A percentile compares a stretch with the other conserved stretches of the same genome.
These are phyloP conservation scores for Colletotrichum tofieldiae DNA, from an alignment of 2,329 filamentous ascomycete genomes.

Conservation along the genomic window DNA sequence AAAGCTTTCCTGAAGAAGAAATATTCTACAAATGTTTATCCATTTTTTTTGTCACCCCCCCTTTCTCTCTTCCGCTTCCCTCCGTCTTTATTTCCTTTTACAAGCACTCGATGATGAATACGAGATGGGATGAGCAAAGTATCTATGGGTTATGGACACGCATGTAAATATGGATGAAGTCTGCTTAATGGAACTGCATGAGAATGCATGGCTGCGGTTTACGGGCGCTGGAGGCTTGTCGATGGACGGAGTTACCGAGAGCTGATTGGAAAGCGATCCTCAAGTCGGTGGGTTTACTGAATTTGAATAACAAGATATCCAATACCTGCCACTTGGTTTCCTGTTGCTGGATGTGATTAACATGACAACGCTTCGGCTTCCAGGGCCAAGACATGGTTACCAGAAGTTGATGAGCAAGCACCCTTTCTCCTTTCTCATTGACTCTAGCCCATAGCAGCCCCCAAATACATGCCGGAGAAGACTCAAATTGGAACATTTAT, in stretches of 20 bases:
- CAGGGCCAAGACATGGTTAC: too few relatives aligned
- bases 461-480: neutral
- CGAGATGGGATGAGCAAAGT: neutral
- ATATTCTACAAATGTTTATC: neutral
- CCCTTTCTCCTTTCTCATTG: neutral
- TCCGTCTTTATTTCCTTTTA: neutral
- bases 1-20: too few relatives aligned
- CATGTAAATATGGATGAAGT: conserved; percentile 2
- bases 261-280: neutral
- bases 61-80: neutral
- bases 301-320: neutral
- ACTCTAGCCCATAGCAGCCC: neutral
- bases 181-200: neutral
- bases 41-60: neutral
- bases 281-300: neutral
- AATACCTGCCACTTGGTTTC: neutral
- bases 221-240: conserved; percentile 20
- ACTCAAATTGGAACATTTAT: neutral
- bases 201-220: neutral
- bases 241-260: neutral
- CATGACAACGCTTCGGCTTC: neutral
- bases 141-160: neutral
- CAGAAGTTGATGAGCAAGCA: neutral
- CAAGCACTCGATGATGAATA: neutral
- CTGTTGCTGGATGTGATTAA: neutral